A percentile compares a stretch with the other conserved stretches of the same genome.
Evolutionary conservation across 331 rosid genomes (phyloP).

Genomic region (Stylosanthes scabra): DNA sequence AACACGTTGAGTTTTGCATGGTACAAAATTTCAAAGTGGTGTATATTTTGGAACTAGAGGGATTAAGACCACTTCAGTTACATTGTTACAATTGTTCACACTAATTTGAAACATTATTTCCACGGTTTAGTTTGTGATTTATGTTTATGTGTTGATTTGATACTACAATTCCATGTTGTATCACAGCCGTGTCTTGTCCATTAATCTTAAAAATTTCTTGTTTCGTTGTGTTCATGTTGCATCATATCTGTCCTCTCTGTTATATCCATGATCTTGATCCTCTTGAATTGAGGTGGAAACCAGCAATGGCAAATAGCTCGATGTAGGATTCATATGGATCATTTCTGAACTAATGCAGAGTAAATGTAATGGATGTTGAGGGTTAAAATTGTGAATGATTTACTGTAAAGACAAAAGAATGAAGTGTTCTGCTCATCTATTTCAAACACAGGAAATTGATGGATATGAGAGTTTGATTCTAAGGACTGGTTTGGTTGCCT

Average conservation of each 20-base stretch:
- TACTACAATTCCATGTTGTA: not conserved
- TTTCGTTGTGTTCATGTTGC: not conserved
- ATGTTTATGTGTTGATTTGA: not conserved
- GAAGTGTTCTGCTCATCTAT: not conserved
- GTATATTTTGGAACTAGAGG: too few relatives aligned
- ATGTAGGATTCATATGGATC: constrained; percentile 3
- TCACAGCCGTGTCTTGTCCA: not conserved
- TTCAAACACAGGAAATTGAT: not conserved
- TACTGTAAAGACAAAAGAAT: not conserved
- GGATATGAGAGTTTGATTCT: not conserved
- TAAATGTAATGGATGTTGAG: not conserved
- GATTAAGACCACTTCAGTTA: too few relatives aligned
- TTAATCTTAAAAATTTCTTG: too few relatives aligned
- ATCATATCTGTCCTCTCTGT: not conserved
- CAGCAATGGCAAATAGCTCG: not conserved
- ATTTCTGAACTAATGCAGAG: too few relatives aligned
- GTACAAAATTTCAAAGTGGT: too few relatives aligned
- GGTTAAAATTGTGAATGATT: not conserved
- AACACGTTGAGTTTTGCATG: too few relatives aligned
- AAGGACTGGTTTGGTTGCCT: not conserved
- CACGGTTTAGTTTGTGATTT: not conserved
- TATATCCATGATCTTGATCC: not conserved
- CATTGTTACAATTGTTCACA: not conserved
- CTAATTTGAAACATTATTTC: not conserved
- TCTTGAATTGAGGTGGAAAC: not conserved